Percentiles rank a stretch among this genome's conserved stretches.
Conservation (phyloP, 768 basidiomycete species). For the Hygrocybe coccinea region DNA sequence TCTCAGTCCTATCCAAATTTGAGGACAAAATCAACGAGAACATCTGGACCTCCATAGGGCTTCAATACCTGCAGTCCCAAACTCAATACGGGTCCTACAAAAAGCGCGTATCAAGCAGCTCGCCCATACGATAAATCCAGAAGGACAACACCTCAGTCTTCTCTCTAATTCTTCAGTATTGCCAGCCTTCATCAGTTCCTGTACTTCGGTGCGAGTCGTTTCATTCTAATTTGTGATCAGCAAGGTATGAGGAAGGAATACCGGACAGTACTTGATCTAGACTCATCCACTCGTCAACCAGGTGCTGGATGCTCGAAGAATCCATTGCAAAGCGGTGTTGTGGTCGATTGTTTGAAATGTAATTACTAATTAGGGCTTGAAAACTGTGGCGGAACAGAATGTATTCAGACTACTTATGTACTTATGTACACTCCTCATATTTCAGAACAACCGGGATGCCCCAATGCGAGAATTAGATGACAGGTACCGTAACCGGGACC, state of each 20-base stretch:
- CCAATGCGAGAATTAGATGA: too few species aligned
- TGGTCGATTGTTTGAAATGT: too few species aligned
- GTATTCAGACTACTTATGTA: too few species aligned
- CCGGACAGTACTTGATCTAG: slow-evolving; percentile 38
- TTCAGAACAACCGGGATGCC: too few species aligned
- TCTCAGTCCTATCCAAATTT: slow-evolving; percentile 50
- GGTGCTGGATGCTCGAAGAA: slow-evolving; percentile 23
- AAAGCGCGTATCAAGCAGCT: not conserved
- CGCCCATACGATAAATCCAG: not conserved
- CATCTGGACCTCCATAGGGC: not conserved
- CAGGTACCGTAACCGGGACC: too few species aligned
- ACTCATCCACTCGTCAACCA: slow-evolving; percentile 45
- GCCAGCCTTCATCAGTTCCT: slow-evolving; percentile 39
- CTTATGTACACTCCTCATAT: too few species aligned
- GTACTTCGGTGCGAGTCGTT: slow-evolving; percentile 45
- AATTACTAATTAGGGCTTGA: too few species aligned
- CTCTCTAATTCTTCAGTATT: slow-evolving; percentile 47
- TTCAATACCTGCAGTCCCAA: slow-evolving; percentile 75
- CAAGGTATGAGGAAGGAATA: not conserved
- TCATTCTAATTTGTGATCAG: slow-evolving; percentile 39
- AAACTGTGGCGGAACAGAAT: too few species aligned
- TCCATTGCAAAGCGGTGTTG: too few species aligned
- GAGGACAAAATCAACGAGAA: not conserved
- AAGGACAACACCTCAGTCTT: slow-evolving; percentile 45
- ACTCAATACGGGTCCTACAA: slow-evolving; percentile 65